phyloP scores from a whole-genome alignment of 129 eudicot species.

The Logfia minima region DNA sequence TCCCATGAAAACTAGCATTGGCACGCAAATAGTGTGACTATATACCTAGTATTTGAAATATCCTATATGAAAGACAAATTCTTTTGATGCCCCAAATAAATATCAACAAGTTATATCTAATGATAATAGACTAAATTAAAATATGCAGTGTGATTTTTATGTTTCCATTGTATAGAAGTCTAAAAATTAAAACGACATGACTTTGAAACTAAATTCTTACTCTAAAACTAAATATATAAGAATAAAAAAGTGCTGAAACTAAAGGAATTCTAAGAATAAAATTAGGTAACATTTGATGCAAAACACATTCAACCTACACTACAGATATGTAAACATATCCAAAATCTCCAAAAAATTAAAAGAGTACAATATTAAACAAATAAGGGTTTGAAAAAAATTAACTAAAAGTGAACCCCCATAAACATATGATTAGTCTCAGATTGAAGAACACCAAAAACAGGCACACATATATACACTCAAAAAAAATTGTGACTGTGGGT shows the following conservation, averaged over 20 bases:
- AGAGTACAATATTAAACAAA: neutral
- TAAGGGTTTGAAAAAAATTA: neutral
- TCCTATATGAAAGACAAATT: neutral
- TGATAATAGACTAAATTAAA: neutral
- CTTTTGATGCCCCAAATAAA: neutral
- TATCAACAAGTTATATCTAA: neutral
- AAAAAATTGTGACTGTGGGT: neutral
- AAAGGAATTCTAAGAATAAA: neutral
- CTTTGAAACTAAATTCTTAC: neutral
- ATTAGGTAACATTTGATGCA: constrained; percentile 4
- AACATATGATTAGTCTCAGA: constrained; percentile 12
- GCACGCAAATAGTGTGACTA: neutral
- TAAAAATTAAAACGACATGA: neutral
- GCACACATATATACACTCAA: constrained; percentile 22
- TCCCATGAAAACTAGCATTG: neutral
- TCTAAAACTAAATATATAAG: neutral
- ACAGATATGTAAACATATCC: neutral
- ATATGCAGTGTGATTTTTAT: neutral
- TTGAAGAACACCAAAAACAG: neutral
- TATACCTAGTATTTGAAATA: neutral
- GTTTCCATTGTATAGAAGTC: neutral
- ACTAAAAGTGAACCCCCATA: neutral
- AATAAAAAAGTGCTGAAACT: neutral
- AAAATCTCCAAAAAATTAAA: neutral
- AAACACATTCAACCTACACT: neutral